These are phyloP conservation scores for Gilbertella persicaria DNA, from an alignment of 371 early-diverging fungal species.

Conservation along the genomic window DNA sequence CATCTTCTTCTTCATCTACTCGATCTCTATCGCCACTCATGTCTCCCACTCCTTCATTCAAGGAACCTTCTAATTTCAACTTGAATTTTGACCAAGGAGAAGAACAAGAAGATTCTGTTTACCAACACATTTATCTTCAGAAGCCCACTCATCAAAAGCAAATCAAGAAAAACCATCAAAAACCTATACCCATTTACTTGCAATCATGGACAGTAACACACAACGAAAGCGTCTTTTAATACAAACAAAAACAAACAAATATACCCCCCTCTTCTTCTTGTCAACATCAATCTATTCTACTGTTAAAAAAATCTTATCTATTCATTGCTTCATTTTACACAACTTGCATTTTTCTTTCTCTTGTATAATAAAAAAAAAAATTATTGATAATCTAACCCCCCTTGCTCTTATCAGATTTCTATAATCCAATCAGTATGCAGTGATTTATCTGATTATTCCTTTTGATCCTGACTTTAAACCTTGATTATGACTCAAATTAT, in stretches of 20 bases:
- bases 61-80: constrained; percentile 27
- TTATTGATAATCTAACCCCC: not conserved
- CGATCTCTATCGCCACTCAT: constrained; percentile 20
- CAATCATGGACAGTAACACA: not conserved
- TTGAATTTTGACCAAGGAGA: constrained; percentile 1
- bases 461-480: constrained; percentile 2
- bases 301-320: too few species aligned
- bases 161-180: not conserved
- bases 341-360: not conserved
- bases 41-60: constrained; percentile 22
- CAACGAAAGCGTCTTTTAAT: not conserved
- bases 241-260: not conserved
- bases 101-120: constrained; percentile 6
- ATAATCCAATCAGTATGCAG: not conserved
- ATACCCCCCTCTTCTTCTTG: not conserved
- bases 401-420: constrained; percentile 6
- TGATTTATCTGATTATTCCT: not conserved
- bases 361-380: not conserved
- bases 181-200: constrained; percentile 4
- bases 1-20: constrained; percentile 10
- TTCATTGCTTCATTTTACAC: too few species aligned
- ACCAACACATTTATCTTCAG: constrained; percentile 20
- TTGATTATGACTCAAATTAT: not conserved
- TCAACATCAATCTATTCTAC: too few species aligned
- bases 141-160: constrained; percentile 3